Base-by-base conservation (phyloP, 106 monocot genomes). In the Amphibolis antarctica region DNA sequence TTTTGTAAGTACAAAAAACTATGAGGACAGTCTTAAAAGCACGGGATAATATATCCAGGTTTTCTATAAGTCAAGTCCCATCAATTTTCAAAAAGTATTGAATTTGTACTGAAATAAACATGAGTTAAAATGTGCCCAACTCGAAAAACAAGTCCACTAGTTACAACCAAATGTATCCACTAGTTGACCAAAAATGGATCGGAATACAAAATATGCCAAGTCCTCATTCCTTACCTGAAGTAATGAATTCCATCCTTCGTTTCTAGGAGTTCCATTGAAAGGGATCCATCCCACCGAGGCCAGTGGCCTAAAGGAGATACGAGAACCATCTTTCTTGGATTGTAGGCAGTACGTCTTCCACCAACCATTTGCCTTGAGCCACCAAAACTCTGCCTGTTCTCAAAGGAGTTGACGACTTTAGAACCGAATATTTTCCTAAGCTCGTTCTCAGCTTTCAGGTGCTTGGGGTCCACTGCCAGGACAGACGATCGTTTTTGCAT, bases 371-470 rank as follows among this genome's bases (percentile, higher is more conserved):
- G 76, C 68, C 98, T 99, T 62, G 86, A 82, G 66, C 80, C 82
- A 20, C 80, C 72, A 49, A 46, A 70, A 69, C 48, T 57, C 3
- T 74, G 77, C 56, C 70, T 79, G 70, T 83, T 99, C 66, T 90
- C 85, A 69, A 83, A 85, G 28, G 91, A 91, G 59, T 75, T 88
- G 44, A 99, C 91, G 22, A 99, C 91, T 68, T 88, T 91, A 42
- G 88, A 82, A 63, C 98, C 98, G 74, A 99, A 99, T 62, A 99
- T 99, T 65, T 81, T 91, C 46, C 81, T 52, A 3, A 91, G 76
- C 67, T 99, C 98, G 75, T 91, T 88, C 62, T 99, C 98, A 51
- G 85, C 88, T 68, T 99, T 99, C 56, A 99, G 72, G 65, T 73
- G 75, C 69, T 91, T 99, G 3, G 91, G 85, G 70, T 99, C 88